Evolutionary conservation across 441 rosid genomes (phyloP).

Genomic region (Jatropha multifida): DNA sequence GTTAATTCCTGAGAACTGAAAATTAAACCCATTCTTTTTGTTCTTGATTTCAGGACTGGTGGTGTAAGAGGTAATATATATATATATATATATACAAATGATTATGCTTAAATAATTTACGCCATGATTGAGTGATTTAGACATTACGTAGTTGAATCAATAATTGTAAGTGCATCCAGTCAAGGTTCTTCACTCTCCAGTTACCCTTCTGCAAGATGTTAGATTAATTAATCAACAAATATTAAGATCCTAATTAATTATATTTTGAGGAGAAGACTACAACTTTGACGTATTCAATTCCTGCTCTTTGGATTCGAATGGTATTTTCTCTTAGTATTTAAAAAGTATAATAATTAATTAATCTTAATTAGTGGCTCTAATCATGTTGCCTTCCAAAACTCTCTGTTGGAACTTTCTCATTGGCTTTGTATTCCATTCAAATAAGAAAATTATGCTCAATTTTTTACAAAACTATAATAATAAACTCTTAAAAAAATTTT

Average conservation of each 20-base stretch:
- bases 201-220: background rate
- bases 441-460: background rate
- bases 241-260: background rate
- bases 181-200: background rate
- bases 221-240: background rate
- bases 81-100: background rate
- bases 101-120: background rate
- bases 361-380: background rate
- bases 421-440: background rate
- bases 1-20: conserved; percentile 33
- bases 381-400: conserved; percentile 1
- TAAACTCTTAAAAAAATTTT: too few relatives aligned
- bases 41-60: background rate
- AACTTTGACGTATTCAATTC: background rate
- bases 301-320: too few relatives aligned
- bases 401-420: background rate
- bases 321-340: background rate
- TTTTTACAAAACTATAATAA: too few relatives aligned
- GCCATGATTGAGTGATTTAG: too few relatives aligned
- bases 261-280: background rate
- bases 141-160: too few relatives aligned
- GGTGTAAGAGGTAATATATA: background rate
- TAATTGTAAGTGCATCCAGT: background rate
- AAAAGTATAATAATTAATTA: background rate
- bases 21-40: conserved; percentile 28